Percentiles rank a stretch among this genome's conserved stretches.
Conservation (phyloP, 2,329 filamentous ascomycete species). For the Calonectria hongkongensis region DNA sequence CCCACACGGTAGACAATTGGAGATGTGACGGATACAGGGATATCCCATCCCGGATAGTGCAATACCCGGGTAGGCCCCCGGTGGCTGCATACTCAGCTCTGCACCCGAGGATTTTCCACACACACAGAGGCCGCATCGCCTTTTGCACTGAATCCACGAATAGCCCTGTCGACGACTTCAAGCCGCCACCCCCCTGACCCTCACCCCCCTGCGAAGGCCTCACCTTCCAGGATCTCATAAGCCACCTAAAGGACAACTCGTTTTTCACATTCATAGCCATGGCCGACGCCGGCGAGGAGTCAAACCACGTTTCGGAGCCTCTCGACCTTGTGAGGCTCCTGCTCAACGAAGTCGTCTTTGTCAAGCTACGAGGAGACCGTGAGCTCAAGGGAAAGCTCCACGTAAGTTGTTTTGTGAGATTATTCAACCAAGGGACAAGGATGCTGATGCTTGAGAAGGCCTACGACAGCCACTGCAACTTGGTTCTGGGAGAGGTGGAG, state of each 20-base stretch:
- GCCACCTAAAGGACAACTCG: slow-evolving; percentile 31
- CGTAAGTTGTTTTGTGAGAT: slow-evolving; percentile 70
- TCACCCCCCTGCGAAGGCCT: slow-evolving; percentile 35
- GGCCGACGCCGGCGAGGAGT: slow-evolving; percentile 88
- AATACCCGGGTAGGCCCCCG: neutral
- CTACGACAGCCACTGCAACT: slow-evolving; percentile 98
- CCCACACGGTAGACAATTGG: slow-evolving; percentile 32
- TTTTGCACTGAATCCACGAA: slow-evolving; percentile 49
- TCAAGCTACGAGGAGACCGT: slow-evolving; percentile 95
- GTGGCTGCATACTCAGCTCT: slow-evolving; percentile 39
- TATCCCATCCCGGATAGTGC: slow-evolving; percentile 41
- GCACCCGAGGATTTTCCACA: slow-evolving; percentile 52
- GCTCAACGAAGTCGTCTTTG: slow-evolving; percentile 96
- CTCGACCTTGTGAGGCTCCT: slow-evolving; percentile 96
- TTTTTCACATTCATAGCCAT: slow-evolving; percentile 69
- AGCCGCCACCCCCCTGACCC: slow-evolving; percentile 33
- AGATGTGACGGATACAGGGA: slow-evolving; percentile 42
- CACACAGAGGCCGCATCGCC: slow-evolving; percentile 42
- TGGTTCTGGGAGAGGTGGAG: slow-evolving; percentile 96
- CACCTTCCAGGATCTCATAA: slow-evolving; percentile 34
- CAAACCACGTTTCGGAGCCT: slow-evolving; percentile 87
- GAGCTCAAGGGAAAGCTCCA: slow-evolving; percentile 97
- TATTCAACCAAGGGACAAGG: neutral
- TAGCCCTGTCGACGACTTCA: slow-evolving; percentile 45
- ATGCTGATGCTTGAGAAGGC: slow-evolving; percentile 75